phyloP scores from a whole-genome alignment of 257 asterid genomes.

The Primulina eburnea region DNA sequence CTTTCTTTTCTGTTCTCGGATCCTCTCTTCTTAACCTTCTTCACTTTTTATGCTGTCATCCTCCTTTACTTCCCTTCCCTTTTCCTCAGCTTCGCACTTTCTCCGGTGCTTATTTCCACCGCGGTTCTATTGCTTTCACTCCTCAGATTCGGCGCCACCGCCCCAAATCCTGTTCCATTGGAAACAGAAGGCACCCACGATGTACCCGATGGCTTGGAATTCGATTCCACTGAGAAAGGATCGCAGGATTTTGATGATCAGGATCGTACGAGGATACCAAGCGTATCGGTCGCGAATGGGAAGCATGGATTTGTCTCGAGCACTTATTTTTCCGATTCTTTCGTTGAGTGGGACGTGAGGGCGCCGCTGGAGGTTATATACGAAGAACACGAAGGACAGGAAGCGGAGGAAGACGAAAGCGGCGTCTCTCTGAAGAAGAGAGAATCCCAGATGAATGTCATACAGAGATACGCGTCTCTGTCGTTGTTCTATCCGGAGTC shows the following conservation, averaged over 20 bases:
- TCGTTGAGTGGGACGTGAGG: conserved; percentile 79
- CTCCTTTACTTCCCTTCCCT: conserved; percentile 56
- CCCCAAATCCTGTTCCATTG: conserved; percentile 27
- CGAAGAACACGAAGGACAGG: conserved; percentile 69
- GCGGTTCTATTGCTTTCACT: conserved; percentile 56
- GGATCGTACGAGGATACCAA: conserved; percentile 17
- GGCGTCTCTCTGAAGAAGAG: conserved; percentile 33
- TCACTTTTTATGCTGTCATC: conserved; percentile 52
- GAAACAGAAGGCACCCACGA: neutral
- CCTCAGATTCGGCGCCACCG: conserved; percentile 55
- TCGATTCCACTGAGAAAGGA: neutral
- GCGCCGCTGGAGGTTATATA: conserved; percentile 91
- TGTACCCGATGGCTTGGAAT: conserved; percentile 14
- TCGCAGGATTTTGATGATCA: conserved; percentile 15
- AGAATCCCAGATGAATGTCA: conserved; percentile 36
- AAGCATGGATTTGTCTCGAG: conserved; percentile 1
- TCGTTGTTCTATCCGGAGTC: conserved; percentile 82
- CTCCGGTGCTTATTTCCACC: conserved; percentile 57
- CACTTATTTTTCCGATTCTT: conserved; percentile 28
- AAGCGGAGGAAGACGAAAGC: conserved; percentile 33
- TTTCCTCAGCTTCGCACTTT: conserved; percentile 33
- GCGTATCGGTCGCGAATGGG: neutral
- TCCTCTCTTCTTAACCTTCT: conserved; percentile 50
- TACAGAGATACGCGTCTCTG: conserved; percentile 62
- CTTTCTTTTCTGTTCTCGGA: conserved; percentile 30